Conservation (phyloP, 129 eudicot species). For the Artemisia annua region DNA sequence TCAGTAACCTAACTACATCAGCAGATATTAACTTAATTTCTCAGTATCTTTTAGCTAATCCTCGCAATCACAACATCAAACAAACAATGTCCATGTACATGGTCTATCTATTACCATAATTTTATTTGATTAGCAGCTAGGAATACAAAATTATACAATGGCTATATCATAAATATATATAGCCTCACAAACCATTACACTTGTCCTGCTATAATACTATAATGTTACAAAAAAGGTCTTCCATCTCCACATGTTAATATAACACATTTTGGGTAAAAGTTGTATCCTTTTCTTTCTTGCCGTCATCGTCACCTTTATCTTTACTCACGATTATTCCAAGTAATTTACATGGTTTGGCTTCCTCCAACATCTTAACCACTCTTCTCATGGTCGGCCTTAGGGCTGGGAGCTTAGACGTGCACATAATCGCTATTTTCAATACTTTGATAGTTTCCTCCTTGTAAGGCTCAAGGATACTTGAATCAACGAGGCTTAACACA, state of each 20-base stretch:
- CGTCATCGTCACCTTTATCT: slow-evolving; percentile 12
- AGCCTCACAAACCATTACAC: neutral
- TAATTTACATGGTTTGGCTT: slow-evolving; percentile 68
- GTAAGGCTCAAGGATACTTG: slow-evolving; percentile 41
- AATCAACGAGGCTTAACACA: slow-evolving; percentile 72
- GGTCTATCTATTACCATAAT: too few relatives aligned
- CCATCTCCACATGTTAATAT: neutral
- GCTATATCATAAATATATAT: neutral
- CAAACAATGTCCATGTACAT: too few relatives aligned
- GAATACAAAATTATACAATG: neutral
- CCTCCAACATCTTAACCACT: slow-evolving; percentile 88
- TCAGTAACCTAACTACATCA: too few relatives aligned
- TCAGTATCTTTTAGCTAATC: too few relatives aligned
- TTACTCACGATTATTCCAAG: slow-evolving; percentile 48
- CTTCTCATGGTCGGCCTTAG: slow-evolving; percentile 86
- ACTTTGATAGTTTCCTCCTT: slow-evolving; percentile 77
- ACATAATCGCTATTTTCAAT: slow-evolving; percentile 72
- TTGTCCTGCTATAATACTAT: neutral
- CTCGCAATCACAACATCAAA: too few relatives aligned
- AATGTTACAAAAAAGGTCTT: neutral
- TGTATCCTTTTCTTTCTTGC: slow-evolving; percentile 24
- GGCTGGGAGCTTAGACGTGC: slow-evolving; percentile 73
- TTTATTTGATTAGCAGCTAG: too few relatives aligned
- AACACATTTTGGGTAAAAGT: slow-evolving; percentile 17
- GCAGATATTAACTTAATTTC: too few relatives aligned